Base-by-base conservation (phyloP, 148 eudicot species). In the Silene latifolia region DNA sequence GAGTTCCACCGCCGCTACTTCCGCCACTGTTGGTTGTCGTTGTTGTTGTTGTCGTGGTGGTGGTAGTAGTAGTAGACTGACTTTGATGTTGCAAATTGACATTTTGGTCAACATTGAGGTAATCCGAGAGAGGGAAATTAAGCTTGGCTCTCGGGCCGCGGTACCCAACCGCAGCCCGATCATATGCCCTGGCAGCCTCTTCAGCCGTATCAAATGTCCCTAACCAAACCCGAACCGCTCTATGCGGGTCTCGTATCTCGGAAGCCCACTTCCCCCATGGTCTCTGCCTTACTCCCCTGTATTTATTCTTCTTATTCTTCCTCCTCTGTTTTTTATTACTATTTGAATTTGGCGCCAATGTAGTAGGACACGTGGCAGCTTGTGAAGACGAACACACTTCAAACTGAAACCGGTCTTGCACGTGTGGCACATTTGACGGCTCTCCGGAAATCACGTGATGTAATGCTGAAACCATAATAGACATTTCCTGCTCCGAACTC, bases 221-320 rank as follows among this genome's bases (percentile, higher is more conserved):
- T 12, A 89, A 83, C 92, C 92, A 89, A 8, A 83, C 85, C 7
- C 92, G 68, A 0, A 48, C 48, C 0, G 81, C 86, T 19, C 84
- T 61, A 63, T 79, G 77, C 5, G 92, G 90, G 82, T 89, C 86
- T 2, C 86, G 79, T 8, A 89, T 87, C 78, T 89, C 90, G 9
- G 92, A 82, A 5, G 88, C 92, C 92, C 92, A 88, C 42, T 83
- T 88, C 13, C 92, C 89, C 88, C 88, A 89, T 9, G 87, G 92
- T 77, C 92, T 85, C 81, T 87, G 88, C 67, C 90, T 71, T 8
- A 85, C 92, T 67, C 90, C 92, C 29, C 90, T 83, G 82, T 83
- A 87, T 53, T 79, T 82, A 60, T 82, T 87, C 74, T 78, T 80
- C 19, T 35, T 74, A 19, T 63, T 72, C 51, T 56, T 76, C 76